These are phyloP conservation scores for Fonsecaea monophora DNA, from an alignment of 2,329 filamentous ascomycete genomes.

Conservation along the genomic window DNA sequence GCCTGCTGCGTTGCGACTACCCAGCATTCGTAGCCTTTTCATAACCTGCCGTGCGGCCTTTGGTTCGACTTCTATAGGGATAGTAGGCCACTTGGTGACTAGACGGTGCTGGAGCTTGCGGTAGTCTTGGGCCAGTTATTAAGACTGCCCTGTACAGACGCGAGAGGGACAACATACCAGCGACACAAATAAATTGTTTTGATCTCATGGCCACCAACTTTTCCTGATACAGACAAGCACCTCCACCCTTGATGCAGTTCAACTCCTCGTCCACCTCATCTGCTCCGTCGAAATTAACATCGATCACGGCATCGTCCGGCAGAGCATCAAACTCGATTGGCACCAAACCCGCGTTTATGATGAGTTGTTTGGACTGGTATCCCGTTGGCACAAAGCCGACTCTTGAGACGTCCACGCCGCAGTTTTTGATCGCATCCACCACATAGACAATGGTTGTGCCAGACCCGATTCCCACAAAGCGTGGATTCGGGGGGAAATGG, in stretches of 20 bases:
- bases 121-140: constrained; percentile 67
- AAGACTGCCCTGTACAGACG: neutral
- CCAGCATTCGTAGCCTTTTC: constrained; percentile 72
- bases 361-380: constrained; percentile 86
- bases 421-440: constrained; percentile 67
- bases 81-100: constrained; percentile 75
- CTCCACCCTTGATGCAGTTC: constrained; percentile 97
- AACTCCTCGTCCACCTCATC: constrained; percentile 95
- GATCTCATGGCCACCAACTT: constrained; percentile 89
- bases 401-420: constrained; percentile 53
- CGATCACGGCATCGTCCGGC: constrained; percentile 69
- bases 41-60: constrained; percentile 81
- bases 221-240: constrained; percentile 97
- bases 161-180: constrained; percentile 61
- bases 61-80: constrained; percentile 93
- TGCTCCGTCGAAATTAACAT: constrained; percentile 94
- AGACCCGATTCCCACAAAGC: constrained; percentile 69
- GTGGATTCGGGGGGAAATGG: constrained; percentile 64
- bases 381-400: constrained; percentile 94
- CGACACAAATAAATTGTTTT: constrained; percentile 85
- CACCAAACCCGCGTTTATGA: constrained; percentile 76
- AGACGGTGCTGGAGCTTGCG: constrained; percentile 84
- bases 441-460: constrained; percentile 72
- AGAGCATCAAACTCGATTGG: constrained; percentile 80
- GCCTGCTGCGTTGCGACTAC: constrained; percentile 68